These are phyloP conservation scores for Pistacia vera DNA, from an alignment of 345 rosid species.

Conservation along the genomic window DNA sequence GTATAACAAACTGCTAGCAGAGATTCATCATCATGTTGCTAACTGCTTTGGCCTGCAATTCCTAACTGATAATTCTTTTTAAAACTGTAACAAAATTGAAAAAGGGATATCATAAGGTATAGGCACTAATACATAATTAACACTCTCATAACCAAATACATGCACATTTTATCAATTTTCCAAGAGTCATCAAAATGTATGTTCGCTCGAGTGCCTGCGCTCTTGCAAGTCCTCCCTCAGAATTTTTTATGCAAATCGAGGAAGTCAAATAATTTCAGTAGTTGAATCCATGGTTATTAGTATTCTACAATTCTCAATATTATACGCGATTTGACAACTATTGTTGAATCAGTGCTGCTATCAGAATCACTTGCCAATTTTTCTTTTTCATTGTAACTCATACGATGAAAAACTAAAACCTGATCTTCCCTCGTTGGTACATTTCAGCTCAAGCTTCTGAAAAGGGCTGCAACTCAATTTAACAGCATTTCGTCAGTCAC, in stretches of 20 bases:
- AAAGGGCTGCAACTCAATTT: slow-evolving; percentile 64
- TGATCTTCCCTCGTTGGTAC: slow-evolving; percentile 70
- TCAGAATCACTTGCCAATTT: neutral
- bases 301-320: no score
- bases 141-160: neutral
- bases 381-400: slow-evolving; percentile 61
- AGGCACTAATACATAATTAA: no score
- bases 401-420: slow-evolving; percentile 85
- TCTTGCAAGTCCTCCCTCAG: neutral
- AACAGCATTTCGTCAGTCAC: slow-evolving; percentile 7
- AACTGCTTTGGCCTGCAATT: neutral
- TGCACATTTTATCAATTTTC: neutral
- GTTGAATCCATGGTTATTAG: neutral
- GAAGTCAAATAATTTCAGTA: neutral
- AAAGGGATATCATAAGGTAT: neutral
- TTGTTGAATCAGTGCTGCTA: neutral
- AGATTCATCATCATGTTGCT: neutral
- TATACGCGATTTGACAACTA: no score
- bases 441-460: slow-evolving; percentile 90
- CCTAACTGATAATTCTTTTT: neutral
- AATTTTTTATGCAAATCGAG: neutral
- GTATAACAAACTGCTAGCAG: neutral
- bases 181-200: neutral
- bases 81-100: neutral
- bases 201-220: neutral